Evolutionary conservation across 169 alveolate species (phyloP).

Genomic region (Cryptosporidium ryanae): DNA sequence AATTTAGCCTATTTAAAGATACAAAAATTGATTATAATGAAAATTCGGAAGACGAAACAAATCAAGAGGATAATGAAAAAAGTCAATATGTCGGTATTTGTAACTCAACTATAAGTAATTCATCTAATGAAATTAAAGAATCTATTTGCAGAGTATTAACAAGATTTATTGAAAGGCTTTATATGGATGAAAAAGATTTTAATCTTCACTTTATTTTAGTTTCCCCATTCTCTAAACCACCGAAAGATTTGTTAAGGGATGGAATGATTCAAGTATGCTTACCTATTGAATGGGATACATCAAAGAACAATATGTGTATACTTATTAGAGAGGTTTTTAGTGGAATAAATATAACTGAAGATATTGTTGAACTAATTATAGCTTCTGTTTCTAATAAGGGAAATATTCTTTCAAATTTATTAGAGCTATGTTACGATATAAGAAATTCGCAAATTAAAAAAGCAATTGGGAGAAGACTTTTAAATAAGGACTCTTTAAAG

Average conservation of each 20-base stretch:
- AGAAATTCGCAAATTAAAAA: slow-evolving; percentile 12
- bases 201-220: slow-evolving; percentile 35
- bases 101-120: slow-evolving; percentile 17
- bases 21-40: neutral
- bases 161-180: slow-evolving; percentile 51
- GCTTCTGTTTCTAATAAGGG: slow-evolving; percentile 34
- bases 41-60: neutral
- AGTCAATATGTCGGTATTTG: slow-evolving; percentile 13
- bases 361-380: slow-evolving; percentile 20
- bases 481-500: slow-evolving; percentile 2
- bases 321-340: slow-evolving; percentile 33
- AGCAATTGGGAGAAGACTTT: slow-evolving; percentile 13
- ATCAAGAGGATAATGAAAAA: slow-evolving; percentile 2
- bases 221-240: slow-evolving; percentile 61
- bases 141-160: slow-evolving; percentile 28
- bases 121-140: slow-evolving; percentile 34
- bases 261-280: slow-evolving; percentile 38
- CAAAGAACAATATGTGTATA: neutral
- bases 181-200: slow-evolving; percentile 23
- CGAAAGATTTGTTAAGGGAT: slow-evolving; percentile 18
- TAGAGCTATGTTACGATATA: slow-evolving; percentile 32
- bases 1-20: neutral
- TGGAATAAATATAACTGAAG: neutral
- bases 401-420: neutral
- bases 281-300: slow-evolving; percentile 58